Evolutionary conservation across 768 basidiomycete genomes (phyloP).

Genomic region (Naganishia onofrii): DNA sequence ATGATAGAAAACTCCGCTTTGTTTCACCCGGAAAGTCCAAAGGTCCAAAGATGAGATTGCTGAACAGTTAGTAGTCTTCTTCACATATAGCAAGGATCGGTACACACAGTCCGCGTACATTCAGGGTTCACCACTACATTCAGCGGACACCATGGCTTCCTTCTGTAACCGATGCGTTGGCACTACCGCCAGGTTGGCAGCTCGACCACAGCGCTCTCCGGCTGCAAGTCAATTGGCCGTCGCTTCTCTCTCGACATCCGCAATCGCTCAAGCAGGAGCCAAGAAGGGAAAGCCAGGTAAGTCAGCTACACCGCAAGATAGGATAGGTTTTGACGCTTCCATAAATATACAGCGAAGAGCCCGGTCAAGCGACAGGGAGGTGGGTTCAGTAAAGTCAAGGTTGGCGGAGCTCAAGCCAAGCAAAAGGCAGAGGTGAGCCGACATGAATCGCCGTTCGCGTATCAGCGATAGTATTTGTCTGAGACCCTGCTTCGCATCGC

Average conservation of each 20-base stretch:
- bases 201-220: neutral
- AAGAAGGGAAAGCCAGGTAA: conserved; percentile 33
- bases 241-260: conserved; percentile 32
- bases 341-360: conserved; percentile 14
- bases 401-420: conserved; percentile 21
- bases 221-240: neutral
- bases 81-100: neutral
- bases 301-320: neutral
- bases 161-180: conserved; percentile 27
- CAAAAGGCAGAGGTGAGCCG: conserved; percentile 26
- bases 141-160: conserved; percentile 16
- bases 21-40: conserved; percentile 8
- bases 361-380: conserved; percentile 31
- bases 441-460: neutral
- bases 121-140: no score
- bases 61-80: conserved; percentile 2
- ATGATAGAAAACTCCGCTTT: conserved; percentile 7
- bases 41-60: neutral
- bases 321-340: neutral
- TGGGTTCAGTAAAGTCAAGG: conserved; percentile 32
- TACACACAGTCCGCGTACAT: neutral
- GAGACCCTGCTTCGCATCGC: conserved; percentile 10
- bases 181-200: conserved; percentile 19
- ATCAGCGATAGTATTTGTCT: neutral
- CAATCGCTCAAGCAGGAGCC: conserved; percentile 33